A percentile compares a stretch with the other conserved stretches of the same genome.
Evolutionary conservation across 306 rosid species (phyloP).

Genomic region (Clitoria ternatea): DNA sequence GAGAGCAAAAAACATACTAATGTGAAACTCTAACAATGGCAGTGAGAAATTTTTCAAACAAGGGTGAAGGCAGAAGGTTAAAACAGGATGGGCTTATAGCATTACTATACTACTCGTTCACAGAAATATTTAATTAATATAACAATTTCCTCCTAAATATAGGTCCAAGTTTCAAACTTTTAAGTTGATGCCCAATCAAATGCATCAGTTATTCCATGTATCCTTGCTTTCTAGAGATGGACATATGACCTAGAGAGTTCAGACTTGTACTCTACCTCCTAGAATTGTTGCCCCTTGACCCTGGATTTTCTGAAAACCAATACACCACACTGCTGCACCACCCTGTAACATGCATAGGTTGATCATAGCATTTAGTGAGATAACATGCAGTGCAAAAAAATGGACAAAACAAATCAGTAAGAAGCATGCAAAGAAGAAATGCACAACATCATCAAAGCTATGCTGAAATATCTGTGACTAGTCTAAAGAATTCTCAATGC

Average conservation of each 20-base stretch:
- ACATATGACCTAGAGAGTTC: background rate
- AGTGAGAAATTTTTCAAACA: background rate
- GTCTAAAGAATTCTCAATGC: background rate
- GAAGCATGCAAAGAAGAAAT: background rate
- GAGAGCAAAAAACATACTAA: background rate
- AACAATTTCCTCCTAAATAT: background rate
- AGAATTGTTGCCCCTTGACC: constrained; percentile 82
- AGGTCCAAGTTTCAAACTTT: background rate
- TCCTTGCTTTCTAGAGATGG: background rate
- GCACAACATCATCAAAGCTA: background rate
- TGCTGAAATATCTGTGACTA: constrained; percentile 7
- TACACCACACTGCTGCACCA: constrained; percentile 76
- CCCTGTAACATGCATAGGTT: constrained; percentile 47
- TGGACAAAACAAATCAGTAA: background rate
- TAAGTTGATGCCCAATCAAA: background rate
- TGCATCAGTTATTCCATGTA: background rate
- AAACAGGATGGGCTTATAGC: background rate
- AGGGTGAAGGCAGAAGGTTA: background rate
- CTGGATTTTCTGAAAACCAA: constrained; percentile 80
- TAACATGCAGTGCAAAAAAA: background rate
- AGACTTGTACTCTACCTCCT: constrained; percentile 63
- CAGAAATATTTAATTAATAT: background rate
- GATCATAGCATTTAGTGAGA: constrained; percentile 21
- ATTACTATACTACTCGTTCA: background rate
- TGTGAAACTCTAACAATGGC: background rate